Percentiles rank a stretch among this genome's conserved stretches.
Evolutionary conservation across 129 eudicot species (phyloP).

Genomic region (Chrysanthemum makinoi): DNA sequence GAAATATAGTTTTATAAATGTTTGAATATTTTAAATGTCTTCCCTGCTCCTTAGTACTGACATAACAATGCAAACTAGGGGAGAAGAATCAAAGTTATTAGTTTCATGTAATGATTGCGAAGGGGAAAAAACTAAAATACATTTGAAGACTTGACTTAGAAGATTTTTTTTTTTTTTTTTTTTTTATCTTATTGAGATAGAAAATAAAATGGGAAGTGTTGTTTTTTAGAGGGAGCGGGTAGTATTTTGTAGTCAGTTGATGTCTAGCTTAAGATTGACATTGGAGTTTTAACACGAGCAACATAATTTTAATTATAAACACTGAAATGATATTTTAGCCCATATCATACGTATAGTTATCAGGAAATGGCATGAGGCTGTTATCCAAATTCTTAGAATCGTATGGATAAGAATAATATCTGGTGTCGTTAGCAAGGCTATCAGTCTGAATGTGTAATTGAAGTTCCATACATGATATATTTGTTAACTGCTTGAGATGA

Average conservation of each 20-base stretch:
- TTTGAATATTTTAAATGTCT: too few relatives aligned
- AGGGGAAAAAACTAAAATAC: not conserved
- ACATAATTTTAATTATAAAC: not conserved
- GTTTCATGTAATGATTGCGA: not conserved
- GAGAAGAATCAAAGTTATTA: not conserved
- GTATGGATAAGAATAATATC: not conserved
- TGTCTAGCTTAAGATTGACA: not conserved
- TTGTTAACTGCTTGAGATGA: too few relatives aligned
- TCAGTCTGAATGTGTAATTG: slow-evolving; percentile 4
- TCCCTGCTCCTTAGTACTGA: not conserved
- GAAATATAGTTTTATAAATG: too few relatives aligned
- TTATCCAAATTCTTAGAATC: not conserved
- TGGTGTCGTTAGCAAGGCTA: not conserved
- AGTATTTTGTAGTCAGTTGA: not conserved
- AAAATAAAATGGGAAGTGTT: not conserved
- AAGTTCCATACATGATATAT: not conserved
- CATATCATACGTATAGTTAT: slow-evolving; percentile 5
- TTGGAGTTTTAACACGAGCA: not conserved
- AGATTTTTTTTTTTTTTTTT: not conserved
- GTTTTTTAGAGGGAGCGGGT: not conserved
- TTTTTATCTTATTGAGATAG: not conserved
- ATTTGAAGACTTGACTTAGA: not conserved
- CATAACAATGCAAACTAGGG: not conserved
- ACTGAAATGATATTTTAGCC: slow-evolving; percentile 10
- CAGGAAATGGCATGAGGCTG: not conserved